Evolutionary conservation across 2,329 filamentous ascomycete species (phyloP).

Genomic region (Sclerotinia subarctica): DNA sequence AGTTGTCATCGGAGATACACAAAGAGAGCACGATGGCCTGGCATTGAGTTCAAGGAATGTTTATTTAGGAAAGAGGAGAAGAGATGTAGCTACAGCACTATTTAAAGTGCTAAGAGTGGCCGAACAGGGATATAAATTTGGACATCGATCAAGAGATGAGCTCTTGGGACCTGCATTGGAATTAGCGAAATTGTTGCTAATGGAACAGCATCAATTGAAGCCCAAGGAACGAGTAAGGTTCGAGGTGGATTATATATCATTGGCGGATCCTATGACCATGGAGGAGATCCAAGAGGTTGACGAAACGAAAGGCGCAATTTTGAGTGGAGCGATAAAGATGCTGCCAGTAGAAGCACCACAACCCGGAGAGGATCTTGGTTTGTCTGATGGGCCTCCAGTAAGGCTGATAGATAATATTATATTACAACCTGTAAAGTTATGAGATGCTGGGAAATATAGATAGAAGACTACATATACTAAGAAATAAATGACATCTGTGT

Average conservation of each 20-base stretch:
- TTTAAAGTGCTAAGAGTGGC: constrained; percentile 66
- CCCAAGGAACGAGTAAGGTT: constrained; percentile 64
- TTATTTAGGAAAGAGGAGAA: constrained; percentile 75
- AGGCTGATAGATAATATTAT: constrained; percentile 94
- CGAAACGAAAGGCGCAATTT: constrained; percentile 66
- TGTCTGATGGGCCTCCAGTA: constrained; percentile 69
- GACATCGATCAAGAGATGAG: constrained; percentile 53
- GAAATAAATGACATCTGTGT: neutral
- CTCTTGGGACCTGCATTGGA: constrained; percentile 70
- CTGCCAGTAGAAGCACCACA: constrained; percentile 68
- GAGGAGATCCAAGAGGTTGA: constrained; percentile 74
- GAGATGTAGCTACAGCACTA: constrained; percentile 70
- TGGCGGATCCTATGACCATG: constrained; percentile 82
- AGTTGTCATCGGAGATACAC: constrained; percentile 71
- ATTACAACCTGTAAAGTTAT: constrained; percentile 46
- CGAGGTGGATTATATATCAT: constrained; percentile 87
- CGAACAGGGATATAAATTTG: constrained; percentile 59
- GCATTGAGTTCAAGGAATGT: constrained; percentile 93
- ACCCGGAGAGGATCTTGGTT: constrained; percentile 72
- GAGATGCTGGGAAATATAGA: constrained; percentile 5
- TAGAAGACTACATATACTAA: neutral
- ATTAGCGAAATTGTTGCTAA: constrained; percentile 53
- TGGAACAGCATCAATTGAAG: constrained; percentile 59
- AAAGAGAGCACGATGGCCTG: constrained; percentile 75
- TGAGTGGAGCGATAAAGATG: constrained; percentile 93